Base-by-base conservation (phyloP, 352 stramenopile species). In the Pythium guiyangense region DNA sequence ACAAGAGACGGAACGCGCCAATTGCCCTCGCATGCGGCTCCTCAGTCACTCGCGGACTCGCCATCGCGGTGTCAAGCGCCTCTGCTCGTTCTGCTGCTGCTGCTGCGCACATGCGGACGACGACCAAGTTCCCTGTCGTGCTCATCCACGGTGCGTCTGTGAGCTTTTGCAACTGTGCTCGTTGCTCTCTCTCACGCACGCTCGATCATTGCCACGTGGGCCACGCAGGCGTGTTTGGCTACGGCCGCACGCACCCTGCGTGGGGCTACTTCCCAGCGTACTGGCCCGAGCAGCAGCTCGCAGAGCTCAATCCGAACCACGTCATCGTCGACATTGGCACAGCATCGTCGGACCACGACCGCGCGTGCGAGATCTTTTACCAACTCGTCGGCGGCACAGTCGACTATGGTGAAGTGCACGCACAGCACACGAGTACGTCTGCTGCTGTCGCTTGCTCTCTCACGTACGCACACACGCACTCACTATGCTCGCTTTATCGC, bases 291-390 rank as follows among this genome's bases (percentile, higher is more conserved):
- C 51, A 52, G 4, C 66, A 72, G 40, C 64, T 90, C 14, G 48
- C 69, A 20, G 54, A 49, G 8, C 55, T 88, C 12, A 74, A 82
- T 45, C 62, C 73, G 18, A 88, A 88, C 63, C 77, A 88, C 49
- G n/a, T 79, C 29, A 54, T 90, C 3, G 62, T 87, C 18, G 73
- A 88, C 52, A 72, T 90, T 15, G 79, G 79, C 26, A 55, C 65
- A 26, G 63, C 81, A n/a, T 85, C 80, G 10, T 90, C 80, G 6
- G 76, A 88, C 51, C 74, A 90, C 57, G 80, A 90, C 57, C 74
- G 80, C 47, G 76, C 76, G 1, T 87, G 76, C 49, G 80, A 90
- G 51, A 54, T 64, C 3, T 90, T 90, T 49, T 90, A 76, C 64
- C 77, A 88, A 50, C 62, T 90, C 31, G 53, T 73, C 4, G 79